Evolutionary conservation across 2,329 filamentous ascomycete species (phyloP), one percentile per base, ranked within the genome.

Genomic region (Fusarium penzigii): DNA sequence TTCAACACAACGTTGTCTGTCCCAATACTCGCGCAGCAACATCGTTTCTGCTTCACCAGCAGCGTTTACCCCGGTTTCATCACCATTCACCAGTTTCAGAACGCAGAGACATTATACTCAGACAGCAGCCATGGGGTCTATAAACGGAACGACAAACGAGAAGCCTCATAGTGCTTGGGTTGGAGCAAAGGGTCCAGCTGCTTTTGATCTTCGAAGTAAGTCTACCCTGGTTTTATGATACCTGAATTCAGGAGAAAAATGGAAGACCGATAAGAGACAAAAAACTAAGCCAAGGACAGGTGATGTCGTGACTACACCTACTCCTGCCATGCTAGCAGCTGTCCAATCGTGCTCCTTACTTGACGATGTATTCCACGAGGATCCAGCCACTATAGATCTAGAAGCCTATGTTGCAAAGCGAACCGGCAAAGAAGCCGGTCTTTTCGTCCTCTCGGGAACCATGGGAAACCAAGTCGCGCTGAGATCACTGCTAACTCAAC

Each of bases 381-480:
- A 96, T 65, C 77, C 83, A 1, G 91, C 88, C 0, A 97, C 93
- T 1, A 85, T 81, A 46, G 79, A 82, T 20, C 83, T 97, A 39
- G 89, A 97, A 70, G 73, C 79, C 42, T 86, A 89, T 68, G 80
- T 95, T 42, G 90, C 91, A 16, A 68, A 80, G 32, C 79, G 95
- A 4, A 83, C 90, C 1, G 84, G 84, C 61, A 92, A 95, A 63
- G 87, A 92, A 64, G 85, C 84, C 8, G 88, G 83, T 0, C 78
- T 97, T 5, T 86, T 96, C 48, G 90, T 96, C 49, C 79, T 95
- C 53, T 94, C 90, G 0, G 93, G 93, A 4, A 96, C 92, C 5
- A 96, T 96, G 92, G 92, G 91, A 39, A 97, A 97, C 73, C 92
- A 96, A 70, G 78, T 97, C 16, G 87, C 88, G 1, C 79, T 96